Conservation (phyloP, 2,329 filamentous ascomycete species). For the Dactylellina cionopaga region DNA sequence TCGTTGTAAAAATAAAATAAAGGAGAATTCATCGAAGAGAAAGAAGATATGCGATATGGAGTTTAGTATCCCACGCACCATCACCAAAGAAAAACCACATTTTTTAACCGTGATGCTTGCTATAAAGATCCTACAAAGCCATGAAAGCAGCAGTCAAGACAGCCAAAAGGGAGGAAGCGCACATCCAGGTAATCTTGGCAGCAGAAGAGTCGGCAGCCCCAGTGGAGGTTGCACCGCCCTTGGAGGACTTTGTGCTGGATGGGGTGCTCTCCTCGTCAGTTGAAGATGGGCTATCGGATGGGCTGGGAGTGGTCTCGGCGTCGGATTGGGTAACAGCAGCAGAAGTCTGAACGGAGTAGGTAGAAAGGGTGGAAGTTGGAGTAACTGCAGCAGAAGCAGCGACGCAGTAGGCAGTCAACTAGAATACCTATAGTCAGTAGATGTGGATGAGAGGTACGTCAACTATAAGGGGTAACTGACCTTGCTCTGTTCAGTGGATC, state of each 20-base stretch:
- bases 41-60: too few species aligned
- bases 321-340: not conserved
- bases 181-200: constrained; percentile 51
- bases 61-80: too few species aligned
- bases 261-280: constrained; percentile 14
- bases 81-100: too few species aligned
- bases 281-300: not conserved
- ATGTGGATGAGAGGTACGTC: not conserved
- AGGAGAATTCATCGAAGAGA: too few species aligned
- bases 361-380: constrained; percentile 45
- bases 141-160: constrained; percentile 51
- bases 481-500: constrained; percentile 31
- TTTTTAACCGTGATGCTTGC: too few species aligned
- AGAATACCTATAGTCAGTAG: not conserved
- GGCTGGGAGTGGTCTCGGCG: constrained; percentile 4
- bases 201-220: constrained; percentile 22
- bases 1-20: too few species aligned
- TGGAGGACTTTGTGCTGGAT: constrained; percentile 5
- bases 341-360: constrained; percentile 30
- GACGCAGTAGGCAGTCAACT: constrained; percentile 47
- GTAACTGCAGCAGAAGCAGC: constrained; percentile 37
- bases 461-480: constrained; percentile 16
- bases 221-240: constrained; percentile 15
- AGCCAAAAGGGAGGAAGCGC: constrained; percentile 48
- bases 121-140: constrained; percentile 36